Percentiles rank a stretch among this genome's conserved stretches.
phyloP scores from a whole-genome alignment of 345 rosid species.

The Sapria himalayana region DNA sequence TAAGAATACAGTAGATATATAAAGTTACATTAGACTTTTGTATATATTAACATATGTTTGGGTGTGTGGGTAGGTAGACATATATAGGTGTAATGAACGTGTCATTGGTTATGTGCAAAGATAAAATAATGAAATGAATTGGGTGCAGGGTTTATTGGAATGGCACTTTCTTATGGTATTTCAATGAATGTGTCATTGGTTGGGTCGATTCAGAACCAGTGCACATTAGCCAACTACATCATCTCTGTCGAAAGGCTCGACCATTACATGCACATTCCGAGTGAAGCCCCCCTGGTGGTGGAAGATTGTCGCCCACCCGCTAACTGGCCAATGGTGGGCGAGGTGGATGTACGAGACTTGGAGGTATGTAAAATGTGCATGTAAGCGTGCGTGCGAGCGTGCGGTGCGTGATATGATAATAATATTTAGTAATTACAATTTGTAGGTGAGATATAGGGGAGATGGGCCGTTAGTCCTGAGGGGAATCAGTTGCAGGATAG shows the following conservation, averaged over 20 bases:
- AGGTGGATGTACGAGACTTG: slow-evolving; percentile 61
- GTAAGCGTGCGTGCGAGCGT: too few species aligned
- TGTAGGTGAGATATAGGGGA: slow-evolving; percentile 67
- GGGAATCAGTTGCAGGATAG: slow-evolving; percentile 64
- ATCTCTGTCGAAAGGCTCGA: slow-evolving; percentile 85
- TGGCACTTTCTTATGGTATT: slow-evolving; percentile 96
- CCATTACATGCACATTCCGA: slow-evolving; percentile 71
- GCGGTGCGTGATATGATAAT: too few species aligned
- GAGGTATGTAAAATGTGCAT: too few species aligned
- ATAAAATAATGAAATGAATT: too few species aligned
- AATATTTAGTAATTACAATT: too few species aligned
- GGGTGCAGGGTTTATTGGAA: slow-evolving; percentile 87
- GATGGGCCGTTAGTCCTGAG: slow-evolving; percentile 52
- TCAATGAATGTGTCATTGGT: slow-evolving; percentile 62
- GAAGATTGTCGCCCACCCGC: slow-evolving; percentile 54
- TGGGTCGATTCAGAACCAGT: slow-evolving; percentile 66
- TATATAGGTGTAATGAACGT: too few species aligned
- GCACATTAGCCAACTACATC: slow-evolving; percentile 64
- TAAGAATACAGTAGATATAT: too few species aligned
- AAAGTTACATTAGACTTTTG: too few species aligned
- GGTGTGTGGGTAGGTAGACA: too few species aligned
- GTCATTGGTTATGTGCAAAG: too few species aligned
- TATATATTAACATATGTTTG: too few species aligned
- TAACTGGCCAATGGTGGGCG: slow-evolving; percentile 66
- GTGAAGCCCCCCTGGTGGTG: slow-evolving; percentile 77